Percentiles rank a stretch among this genome's conserved stretches.
Conservation (phyloP, 2,329 filamentous ascomycete species). For the Arthroderma uncinatum region DNA sequence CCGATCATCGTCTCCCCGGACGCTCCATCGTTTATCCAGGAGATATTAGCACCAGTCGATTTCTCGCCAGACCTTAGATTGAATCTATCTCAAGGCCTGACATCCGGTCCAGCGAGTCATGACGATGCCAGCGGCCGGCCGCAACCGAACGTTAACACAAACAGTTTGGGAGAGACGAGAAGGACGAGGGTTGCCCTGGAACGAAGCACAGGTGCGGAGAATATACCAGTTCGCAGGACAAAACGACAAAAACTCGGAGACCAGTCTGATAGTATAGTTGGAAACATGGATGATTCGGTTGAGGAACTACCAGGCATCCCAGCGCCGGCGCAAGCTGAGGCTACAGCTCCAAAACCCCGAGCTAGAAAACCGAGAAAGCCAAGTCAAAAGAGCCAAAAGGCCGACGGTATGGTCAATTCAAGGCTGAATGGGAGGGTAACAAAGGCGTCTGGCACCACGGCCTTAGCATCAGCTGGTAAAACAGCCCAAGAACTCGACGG, state of each 20-base stretch:
- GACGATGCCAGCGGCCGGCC: background rate
- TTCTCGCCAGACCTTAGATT: background rate
- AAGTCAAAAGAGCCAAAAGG: slow-evolving; percentile 19
- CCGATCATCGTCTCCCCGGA: background rate
- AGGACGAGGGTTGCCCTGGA: background rate
- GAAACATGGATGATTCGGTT: background rate
- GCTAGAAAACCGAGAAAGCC: slow-evolving; percentile 19
- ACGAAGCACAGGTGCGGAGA: slow-evolving; percentile 9
- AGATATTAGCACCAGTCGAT: background rate
- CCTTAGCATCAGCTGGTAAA: slow-evolving; percentile 10
- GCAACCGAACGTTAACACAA: background rate
- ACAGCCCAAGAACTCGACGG: too few species aligned
- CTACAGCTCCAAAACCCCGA: slow-evolving; percentile 11
- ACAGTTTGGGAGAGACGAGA: too few species aligned
- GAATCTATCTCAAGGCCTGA: background rate
- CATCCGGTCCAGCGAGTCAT: background rate
- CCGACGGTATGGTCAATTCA: slow-evolving; percentile 22
- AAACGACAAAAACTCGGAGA: slow-evolving; percentile 2
- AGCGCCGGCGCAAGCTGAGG: background rate
- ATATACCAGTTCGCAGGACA: slow-evolving; percentile 5
- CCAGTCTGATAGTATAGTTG: background rate
- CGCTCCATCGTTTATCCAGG: background rate
- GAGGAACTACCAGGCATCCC: background rate
- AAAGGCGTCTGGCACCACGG: slow-evolving; percentile 21
- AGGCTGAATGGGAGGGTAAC: slow-evolving; percentile 28